Conservation (phyloP, 208 protist genomes). For the Blastocrithidia nonstop region DNA sequence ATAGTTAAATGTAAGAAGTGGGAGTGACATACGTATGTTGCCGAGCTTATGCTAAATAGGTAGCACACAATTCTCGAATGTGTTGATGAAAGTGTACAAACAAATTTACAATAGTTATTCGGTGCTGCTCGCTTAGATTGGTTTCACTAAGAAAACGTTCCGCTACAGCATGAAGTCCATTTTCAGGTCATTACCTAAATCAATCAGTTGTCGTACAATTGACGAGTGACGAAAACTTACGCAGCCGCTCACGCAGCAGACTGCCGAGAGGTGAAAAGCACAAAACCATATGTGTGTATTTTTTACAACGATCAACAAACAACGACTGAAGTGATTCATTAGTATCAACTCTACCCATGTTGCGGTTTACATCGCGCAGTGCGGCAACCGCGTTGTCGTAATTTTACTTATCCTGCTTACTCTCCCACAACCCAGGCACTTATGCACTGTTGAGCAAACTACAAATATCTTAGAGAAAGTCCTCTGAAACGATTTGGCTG, state of each 20-base stretch:
- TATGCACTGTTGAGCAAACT: constrained; percentile 94
- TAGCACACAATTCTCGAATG: constrained; percentile 56
- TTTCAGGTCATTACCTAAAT: constrained; percentile 94
- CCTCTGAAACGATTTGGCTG: constrained; percentile 90
- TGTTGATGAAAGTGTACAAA: constrained; percentile 88
- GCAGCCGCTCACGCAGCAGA: constrained; percentile 85
- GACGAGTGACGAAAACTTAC: constrained; percentile 95
- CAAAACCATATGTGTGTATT: constrained; percentile 93
- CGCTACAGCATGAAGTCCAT: constrained; percentile 88
- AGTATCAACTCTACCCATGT: constrained; percentile 71
- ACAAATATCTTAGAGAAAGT: constrained; percentile 96
- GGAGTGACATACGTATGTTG: constrained; percentile 92
- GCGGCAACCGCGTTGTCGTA: constrained; percentile 80
- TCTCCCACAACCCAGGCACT: constrained; percentile 90
- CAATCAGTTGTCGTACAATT: constrained; percentile 98
- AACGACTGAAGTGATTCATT: constrained; percentile 71
- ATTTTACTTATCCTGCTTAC: constrained; percentile 84
- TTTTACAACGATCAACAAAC: constrained; percentile 87
- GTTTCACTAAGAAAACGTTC: constrained; percentile 72
- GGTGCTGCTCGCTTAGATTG: constrained; percentile 58
- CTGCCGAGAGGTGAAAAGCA: constrained; percentile 95
- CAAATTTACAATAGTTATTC: constrained; percentile 57
- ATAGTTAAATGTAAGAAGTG: constrained; percentile 91
- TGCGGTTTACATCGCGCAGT: constrained; percentile 72
- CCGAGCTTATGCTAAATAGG: constrained; percentile 80